phyloP scores from a whole-genome alignment of 2,329 filamentous ascomycete genomes.

The Fusarium nodosum region DNA sequence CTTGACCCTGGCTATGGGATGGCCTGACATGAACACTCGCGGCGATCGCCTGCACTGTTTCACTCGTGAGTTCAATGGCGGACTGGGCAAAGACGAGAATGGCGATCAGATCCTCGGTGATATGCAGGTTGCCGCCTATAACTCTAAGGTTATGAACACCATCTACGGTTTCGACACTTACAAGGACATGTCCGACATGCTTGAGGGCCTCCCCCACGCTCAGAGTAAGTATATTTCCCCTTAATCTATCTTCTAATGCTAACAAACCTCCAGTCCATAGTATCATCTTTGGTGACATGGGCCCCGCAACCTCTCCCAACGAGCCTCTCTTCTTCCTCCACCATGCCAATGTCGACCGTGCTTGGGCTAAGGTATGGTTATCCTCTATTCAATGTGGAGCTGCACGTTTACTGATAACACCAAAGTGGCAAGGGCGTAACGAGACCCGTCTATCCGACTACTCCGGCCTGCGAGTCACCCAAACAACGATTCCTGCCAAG shows the following conservation, averaged over 20 bases:
- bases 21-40: slow-evolving; percentile 1
- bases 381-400: fast-evolving
- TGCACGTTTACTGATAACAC: not conserved
- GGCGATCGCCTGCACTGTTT: slow-evolving; percentile 17
- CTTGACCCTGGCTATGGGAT: slow-evolving; percentile 24
- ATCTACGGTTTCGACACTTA: slow-evolving; percentile 27
- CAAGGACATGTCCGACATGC: slow-evolving; percentile 2
- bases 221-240: not conserved
- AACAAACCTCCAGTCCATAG: slow-evolving; percentile 15
- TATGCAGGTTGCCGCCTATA: slow-evolving; percentile 19
- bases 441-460: slow-evolving; percentile 20
- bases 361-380: slow-evolving; percentile 23
- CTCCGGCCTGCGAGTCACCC: not conserved
- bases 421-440: slow-evolving; percentile 25
- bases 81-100: not conserved
- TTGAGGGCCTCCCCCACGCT: slow-evolving; percentile 27
- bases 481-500: not conserved
- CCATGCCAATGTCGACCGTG: slow-evolving; percentile 49
- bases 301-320: slow-evolving; percentile 47
- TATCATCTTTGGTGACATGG: slow-evolving; percentile 47
- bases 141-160: slow-evolving; percentile 20
- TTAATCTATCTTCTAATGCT: fast-evolving
- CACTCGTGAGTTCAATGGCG: slow-evolving; percentile 21
- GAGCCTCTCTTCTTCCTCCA: slow-evolving; percentile 51
- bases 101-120: slow-evolving; percentile 10